Evolutionary conservation across 192 early-diverging fungal genomes (phyloP).

Genomic region (Spizellomyces sp.): DNA sequence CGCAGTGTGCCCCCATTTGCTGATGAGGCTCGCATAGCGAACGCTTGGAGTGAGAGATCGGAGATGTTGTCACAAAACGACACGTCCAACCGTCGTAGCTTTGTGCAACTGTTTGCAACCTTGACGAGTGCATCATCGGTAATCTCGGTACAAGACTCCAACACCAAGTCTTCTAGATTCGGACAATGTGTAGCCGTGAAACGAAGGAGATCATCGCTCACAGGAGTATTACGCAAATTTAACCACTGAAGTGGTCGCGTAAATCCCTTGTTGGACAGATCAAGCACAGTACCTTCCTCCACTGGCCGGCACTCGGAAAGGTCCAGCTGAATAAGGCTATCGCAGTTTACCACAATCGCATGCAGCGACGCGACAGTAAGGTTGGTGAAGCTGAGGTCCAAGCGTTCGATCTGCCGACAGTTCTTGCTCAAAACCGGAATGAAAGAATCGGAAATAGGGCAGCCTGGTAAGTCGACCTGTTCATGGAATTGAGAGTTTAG

Average conservation of each 20-base stretch:
- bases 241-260: slow-evolving; percentile 42
- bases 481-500: neutral
- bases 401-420: slow-evolving; percentile 39
- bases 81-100: slow-evolving; percentile 43
- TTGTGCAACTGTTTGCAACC: slow-evolving; percentile 38
- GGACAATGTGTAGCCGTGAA: slow-evolving; percentile 46
- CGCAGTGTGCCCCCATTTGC: slow-evolving; percentile 32
- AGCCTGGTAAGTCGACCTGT: slow-evolving; percentile 52
- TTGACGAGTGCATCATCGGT: slow-evolving; percentile 49
- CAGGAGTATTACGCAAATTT: slow-evolving; percentile 52
- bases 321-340: slow-evolving; percentile 44
- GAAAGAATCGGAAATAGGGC: slow-evolving; percentile 56
- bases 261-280: slow-evolving; percentile 24
- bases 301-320: slow-evolving; percentile 46
- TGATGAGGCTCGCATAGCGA: slow-evolving; percentile 34
- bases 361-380: slow-evolving; percentile 45
- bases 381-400: slow-evolving; percentile 56
- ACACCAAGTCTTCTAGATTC: slow-evolving; percentile 45
- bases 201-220: slow-evolving; percentile 45
- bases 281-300: slow-evolving; percentile 28
- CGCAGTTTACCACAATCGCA: slow-evolving; percentile 41
- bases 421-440: slow-evolving; percentile 45
- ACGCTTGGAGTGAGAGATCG: slow-evolving; percentile 44
- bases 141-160: slow-evolving; percentile 49
- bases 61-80: slow-evolving; percentile 53